Conservation (phyloP, 345 rosid genomes). For the Hypericum androsaemum region DNA sequence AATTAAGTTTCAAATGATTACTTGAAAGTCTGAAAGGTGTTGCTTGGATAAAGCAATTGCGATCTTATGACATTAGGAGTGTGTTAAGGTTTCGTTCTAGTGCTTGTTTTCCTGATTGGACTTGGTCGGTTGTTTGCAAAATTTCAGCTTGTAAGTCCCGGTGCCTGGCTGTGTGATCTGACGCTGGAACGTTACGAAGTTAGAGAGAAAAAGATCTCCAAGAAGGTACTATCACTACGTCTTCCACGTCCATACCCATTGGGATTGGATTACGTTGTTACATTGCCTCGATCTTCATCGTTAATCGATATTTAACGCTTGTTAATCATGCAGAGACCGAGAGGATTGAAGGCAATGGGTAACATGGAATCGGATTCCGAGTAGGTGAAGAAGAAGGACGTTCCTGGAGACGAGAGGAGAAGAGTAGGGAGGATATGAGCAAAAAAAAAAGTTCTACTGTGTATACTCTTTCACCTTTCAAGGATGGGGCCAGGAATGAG, state of each 20-base stretch:
- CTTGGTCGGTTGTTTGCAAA: background rate
- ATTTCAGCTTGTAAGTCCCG: slow-evolving; percentile 41
- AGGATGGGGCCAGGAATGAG: too few species aligned
- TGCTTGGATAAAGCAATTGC: too few species aligned
- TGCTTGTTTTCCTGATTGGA: background rate
- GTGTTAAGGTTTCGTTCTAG: background rate
- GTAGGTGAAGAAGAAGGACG: slow-evolving; percentile 1
- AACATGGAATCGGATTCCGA: slow-evolving; percentile 44
- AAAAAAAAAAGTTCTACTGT: too few species aligned
- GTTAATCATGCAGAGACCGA: slow-evolving; percentile 34
- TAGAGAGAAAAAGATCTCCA: slow-evolving; percentile 49
- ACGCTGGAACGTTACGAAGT: slow-evolving; percentile 51
- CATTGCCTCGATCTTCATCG: background rate
- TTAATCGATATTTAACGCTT: background rate
- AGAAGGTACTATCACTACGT: slow-evolving; percentile 32
- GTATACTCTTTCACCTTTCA: too few species aligned
- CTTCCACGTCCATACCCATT: too few species aligned
- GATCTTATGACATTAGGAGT: too few species aligned
- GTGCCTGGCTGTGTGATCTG: slow-evolving; percentile 48
- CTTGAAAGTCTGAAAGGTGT: too few species aligned
- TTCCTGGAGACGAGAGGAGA: background rate
- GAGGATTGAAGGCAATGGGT: slow-evolving; percentile 56
- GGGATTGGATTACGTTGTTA: background rate
- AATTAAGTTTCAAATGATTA: too few species aligned
- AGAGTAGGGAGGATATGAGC: background rate